These are phyloP conservation scores for Tulasnella sp. DNA, from an alignment of 768 basidiomycete genomes.

Conservation along the genomic window DNA sequence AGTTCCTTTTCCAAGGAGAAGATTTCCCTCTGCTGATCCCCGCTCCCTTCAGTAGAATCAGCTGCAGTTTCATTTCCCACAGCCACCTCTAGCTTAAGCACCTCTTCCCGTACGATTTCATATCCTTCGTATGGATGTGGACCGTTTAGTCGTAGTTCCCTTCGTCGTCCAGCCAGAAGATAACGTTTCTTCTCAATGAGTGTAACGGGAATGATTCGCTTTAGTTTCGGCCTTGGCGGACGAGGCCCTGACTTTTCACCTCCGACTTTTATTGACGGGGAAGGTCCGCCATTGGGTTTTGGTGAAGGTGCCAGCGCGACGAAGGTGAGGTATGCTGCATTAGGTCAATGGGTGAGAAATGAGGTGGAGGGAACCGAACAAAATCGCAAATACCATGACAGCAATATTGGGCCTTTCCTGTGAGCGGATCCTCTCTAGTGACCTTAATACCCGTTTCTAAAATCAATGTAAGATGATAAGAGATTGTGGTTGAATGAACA, in stretches of 20 bases:
- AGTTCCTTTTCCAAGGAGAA: slow-evolving; percentile 8
- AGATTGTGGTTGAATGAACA: neutral
- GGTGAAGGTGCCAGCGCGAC: slow-evolving; percentile 7
- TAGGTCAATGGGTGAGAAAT: neutral
- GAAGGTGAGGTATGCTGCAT: slow-evolving; percentile 12
- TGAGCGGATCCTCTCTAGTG: slow-evolving; percentile 6
- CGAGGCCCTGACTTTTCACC: neutral
- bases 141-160: slow-evolving; percentile 1
- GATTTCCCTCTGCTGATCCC: neutral
- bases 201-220: slow-evolving; percentile 8
- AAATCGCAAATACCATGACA: slow-evolving; percentile 6
- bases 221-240: slow-evolving; percentile 2
- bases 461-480: neutral
- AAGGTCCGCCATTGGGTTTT: neutral
- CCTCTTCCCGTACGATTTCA: neutral
- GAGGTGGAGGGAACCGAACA: neutral
- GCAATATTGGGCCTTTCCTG: slow-evolving; percentile 5
- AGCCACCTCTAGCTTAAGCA: slow-evolving; percentile 3
- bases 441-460: slow-evolving; percentile 12
- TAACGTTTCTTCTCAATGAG: slow-evolving; percentile 10
- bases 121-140: neutral
- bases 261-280: slow-evolving; percentile 1
- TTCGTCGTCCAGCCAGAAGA: slow-evolving; percentile 10
- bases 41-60: neutral
- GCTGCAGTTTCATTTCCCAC: neutral